A percentile compares a stretch with the other conserved stretches of the same genome.
These are phyloP conservation scores for Eustoma russellianum DNA, from an alignment of 257 asterid species.

Conservation along the genomic window DNA sequence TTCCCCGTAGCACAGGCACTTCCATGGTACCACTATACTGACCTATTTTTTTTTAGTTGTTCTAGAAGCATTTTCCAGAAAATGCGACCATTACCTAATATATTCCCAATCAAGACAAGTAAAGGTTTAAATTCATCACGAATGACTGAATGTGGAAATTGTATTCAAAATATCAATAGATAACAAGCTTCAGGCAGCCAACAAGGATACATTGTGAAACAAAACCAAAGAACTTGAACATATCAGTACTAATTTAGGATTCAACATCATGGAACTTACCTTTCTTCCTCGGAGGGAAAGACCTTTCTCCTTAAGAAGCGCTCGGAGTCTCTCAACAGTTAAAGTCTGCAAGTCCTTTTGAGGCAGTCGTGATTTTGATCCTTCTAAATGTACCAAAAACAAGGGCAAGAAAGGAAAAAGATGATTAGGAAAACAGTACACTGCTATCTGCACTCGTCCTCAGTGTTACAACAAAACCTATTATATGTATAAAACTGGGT, in stretches of 20 bases:
- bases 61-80: no score
- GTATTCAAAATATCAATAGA: not conserved
- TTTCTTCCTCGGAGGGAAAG: constrained; percentile 63
- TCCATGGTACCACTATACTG: no score
- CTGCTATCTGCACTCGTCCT: no score
- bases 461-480: no score
- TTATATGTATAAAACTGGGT: no score
- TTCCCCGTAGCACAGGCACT: no score
- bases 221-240: not conserved
- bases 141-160: no score
- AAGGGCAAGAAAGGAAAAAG: not conserved
- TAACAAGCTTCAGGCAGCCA: not conserved
- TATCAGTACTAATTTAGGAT: not conserved
- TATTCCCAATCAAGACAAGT: not conserved
- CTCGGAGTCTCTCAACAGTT: constrained; percentile 66
- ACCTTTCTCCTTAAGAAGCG: constrained; percentile 60
- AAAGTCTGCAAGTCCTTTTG: constrained; percentile 44
- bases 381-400: constrained; percentile 10
- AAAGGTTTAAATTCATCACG: not conserved
- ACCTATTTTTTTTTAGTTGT: no score
- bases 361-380: constrained; percentile 24
- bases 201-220: not conserved
- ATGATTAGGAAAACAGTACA: no score
- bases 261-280: constrained; percentile 32
- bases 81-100: no score